Base-by-base conservation (phyloP, 2,329 filamentous ascomycete species). In the Aspergillus sp. region DNA sequence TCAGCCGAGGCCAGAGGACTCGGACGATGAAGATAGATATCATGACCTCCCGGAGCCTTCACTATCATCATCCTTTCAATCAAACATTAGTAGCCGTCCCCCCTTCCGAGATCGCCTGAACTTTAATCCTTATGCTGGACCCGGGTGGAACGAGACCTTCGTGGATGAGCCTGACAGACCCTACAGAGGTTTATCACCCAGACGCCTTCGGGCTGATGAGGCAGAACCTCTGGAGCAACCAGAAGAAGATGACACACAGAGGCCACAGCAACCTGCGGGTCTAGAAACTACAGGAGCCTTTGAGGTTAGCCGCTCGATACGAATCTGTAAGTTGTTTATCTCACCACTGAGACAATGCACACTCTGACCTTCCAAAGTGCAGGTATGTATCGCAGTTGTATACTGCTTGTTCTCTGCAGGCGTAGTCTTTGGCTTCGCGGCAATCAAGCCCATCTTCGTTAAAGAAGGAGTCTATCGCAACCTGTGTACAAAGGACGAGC, bases 401-500 rank as follows among this genome's bases (percentile, higher is more conserved):
- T 90, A 90, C 72, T 94, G 90, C 74, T 83, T 93, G 38, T 82
- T 96, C 44, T 87, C 90, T 3, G 89, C 92, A 2, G 92, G 91
- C 2, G 81, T 92, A 47, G 88, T 94, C 17, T 95, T 95, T 75
- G 91, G 91, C 38, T 95, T 92, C 75, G 91, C 91, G 23, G 91
- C 91, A 11, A 80, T 96, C 64, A 96, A 95, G 73, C 90, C 91
- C 0, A 86, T 95, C 13, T 80, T 95, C 36, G 88, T 93, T 62
- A 77, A 81, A n/a, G 88, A 92, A 73, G 86, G 86, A 7, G 88
- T 90, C 15, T 93, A 94, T 75, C 80, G 81, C 54, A 81, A 89
- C 53, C 75, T 82, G 36, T 95, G 91, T 70, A 83, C 81, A 6
- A 62, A 78, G 56, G 74, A 83, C 51, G 82, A 85, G 70, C 61